Base-by-base conservation (phyloP, 2,329 filamentous ascomycete genomes). In the Fusarium illudens region DNA sequence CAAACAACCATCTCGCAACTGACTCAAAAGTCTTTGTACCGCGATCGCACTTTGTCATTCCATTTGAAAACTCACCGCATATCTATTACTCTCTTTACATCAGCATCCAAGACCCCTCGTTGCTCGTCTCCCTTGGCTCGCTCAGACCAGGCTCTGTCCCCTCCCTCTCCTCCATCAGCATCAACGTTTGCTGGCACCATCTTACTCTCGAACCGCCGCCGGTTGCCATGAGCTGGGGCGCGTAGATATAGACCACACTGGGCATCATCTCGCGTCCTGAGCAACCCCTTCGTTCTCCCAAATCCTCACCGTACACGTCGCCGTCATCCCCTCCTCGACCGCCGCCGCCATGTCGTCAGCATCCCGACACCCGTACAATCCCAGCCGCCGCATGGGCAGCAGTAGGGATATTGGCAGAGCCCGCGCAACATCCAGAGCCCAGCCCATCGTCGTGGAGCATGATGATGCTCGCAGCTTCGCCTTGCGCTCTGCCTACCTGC, bases 401-500 rank as follows among this genome's bases (percentile, higher is more conserved):
- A 84, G 75, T 77, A 82, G 71, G 75, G 78, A 77, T 72, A 78
- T 64, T 72, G 80, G 71, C 72, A 79, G 80, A 60, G 68, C 76
- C 48, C 81, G 85, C 67, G 76, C 81, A 10, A 74, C 77, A 32
- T 88, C 87, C 49, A 81, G 79, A 66, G 78, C 81, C 48, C 81
- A 83, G 64, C 77, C 81, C 50, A 76, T 82, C 53, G 78, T 82
- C 56, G 83, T 90, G 68, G 85, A 84, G 72, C 84, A 88, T 77
- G 92, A 96, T 73, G 93, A 97, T 80, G 94, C 93, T 76, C 97
- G 96, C 81, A 92, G 90, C 67, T 97, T 93, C 81, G 94, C 94
- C 73, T 88, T 99, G 57, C 92, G 96, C 66, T 90, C 92, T 71
- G 95, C 95, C 71, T 97, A 93, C 80, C 91, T 99, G 61, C 87